A percentile compares a stretch with the other conserved stretches of the same genome.
Conservation (phyloP, 1,284 basidiomycete species). For the Hypsizygus ulmarius region DNA sequence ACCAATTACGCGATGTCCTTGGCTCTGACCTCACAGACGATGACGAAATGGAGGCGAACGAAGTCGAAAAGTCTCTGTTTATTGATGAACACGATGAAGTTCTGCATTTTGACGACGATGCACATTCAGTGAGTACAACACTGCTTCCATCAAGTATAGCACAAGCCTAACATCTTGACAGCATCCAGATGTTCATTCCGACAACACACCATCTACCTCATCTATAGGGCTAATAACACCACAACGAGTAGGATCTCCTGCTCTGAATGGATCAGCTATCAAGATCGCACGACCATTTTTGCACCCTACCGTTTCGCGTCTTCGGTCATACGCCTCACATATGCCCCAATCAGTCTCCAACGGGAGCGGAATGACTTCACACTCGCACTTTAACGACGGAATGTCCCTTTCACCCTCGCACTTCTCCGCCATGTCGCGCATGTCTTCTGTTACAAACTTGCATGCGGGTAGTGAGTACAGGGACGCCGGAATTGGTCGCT, state of each 20-base stretch:
- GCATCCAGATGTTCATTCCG: slow-evolving; percentile 40
- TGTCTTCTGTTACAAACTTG: slow-evolving; percentile 62
- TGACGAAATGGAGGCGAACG: slow-evolving; percentile 40
- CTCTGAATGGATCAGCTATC: slow-evolving; percentile 25
- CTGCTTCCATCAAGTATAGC: neutral
- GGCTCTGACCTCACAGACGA: slow-evolving; percentile 60
- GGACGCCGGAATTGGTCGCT: slow-evolving; percentile 21
- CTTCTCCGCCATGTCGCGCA: slow-evolving; percentile 68
- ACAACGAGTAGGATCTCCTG: slow-evolving; percentile 35
- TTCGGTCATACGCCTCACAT: slow-evolving; percentile 68
- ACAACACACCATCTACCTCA: slow-evolving; percentile 43
- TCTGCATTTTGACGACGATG: slow-evolving; percentile 31
- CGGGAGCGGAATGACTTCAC: slow-evolving; percentile 43
- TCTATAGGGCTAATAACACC: slow-evolving; percentile 30
- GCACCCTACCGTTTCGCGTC: slow-evolving; percentile 79
- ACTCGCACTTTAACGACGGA: slow-evolving; percentile 41
- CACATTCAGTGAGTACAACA: slow-evolving; percentile 39
- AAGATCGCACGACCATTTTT: slow-evolving; percentile 51
- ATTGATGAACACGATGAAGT: slow-evolving; percentile 31
- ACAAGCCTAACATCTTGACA: slow-evolving; percentile 5
- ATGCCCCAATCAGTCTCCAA: slow-evolving; percentile 49
- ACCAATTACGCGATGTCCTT: slow-evolving; percentile 73
- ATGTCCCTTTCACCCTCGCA: slow-evolving; percentile 60
- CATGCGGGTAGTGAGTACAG: slow-evolving; percentile 28
- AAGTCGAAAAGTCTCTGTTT: slow-evolving; percentile 45